Base-by-base conservation (phyloP, 2,329 filamentous ascomycete species). In the Sporothrix globosa region DNA sequence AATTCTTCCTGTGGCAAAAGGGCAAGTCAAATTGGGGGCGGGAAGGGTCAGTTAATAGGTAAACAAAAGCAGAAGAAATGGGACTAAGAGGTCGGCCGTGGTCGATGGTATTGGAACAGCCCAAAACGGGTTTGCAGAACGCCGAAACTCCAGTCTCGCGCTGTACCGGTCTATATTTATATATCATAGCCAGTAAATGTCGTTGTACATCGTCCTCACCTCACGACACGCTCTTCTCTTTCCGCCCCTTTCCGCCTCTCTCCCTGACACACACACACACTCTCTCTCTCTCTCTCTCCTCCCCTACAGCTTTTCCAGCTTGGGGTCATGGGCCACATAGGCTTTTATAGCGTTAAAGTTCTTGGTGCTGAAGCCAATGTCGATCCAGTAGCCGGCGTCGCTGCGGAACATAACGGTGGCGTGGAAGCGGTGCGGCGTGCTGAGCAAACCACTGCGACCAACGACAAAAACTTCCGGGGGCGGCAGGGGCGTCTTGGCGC, bases 341-440 rank as follows among this genome's bases (percentile, higher is more conserved):
- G 41, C 46, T 44, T 61, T 46, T 11, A 69, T 61, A 10, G 67
- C 54, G 1, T 17, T 44, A 5, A 61, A 14, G 46, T 48, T 69
- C 53, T 61, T 50, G 21, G 24, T 30, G 10, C 44, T 39, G 27
- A 19, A 13, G 54, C 67, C 54, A 7, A n/a, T 13, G 30, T 69
- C 67, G 54, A 50, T 24, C 67, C 67, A 69, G 67, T 69, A 69
- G 41, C 67, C 67, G 17, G 58, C 44, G 39, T 60, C 53, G 54
- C n/a, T 69, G 21, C 44, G 44, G 44, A 50, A 48, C 67, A 69
- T 69, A 46, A 69, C 10, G 13, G 67, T 61, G 3, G 54, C 27
- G 54, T 69, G 67, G 67, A 17, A 69, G n/a, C 67, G 53, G 19
- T 61, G 67, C 2, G 67, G 54, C 19, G 54, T 61, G 10, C 24